These are phyloP conservation scores for Coelastrella sp. DNA, from an alignment of 139 green algal species.

Conservation along the genomic window DNA sequence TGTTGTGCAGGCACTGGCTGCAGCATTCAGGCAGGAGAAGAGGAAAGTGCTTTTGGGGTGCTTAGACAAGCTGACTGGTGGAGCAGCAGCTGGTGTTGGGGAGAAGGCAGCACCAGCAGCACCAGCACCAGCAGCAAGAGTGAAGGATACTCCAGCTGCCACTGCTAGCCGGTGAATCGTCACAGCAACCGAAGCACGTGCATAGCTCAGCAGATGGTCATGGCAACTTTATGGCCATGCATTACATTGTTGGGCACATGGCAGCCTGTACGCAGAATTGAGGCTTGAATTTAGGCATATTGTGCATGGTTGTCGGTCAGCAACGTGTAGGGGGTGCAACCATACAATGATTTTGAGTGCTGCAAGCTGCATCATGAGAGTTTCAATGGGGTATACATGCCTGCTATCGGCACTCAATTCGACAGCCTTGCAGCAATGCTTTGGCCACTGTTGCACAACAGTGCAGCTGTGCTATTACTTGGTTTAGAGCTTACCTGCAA, in stretches of 20 bases:
- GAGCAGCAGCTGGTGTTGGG: conserved; percentile 8
- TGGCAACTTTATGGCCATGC: background rate
- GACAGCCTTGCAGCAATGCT: background rate
- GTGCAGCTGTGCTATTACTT: background rate
- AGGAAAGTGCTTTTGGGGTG: conserved; percentile 9
- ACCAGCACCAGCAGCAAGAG: background rate
- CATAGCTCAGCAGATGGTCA: background rate
- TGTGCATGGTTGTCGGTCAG: background rate
- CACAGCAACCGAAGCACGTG: background rate
- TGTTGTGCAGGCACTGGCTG: conserved; percentile 34
- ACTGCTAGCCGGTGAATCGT: background rate
- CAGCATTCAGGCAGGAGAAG: conserved; percentile 40
- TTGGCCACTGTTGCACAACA: background rate
- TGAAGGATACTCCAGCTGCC: background rate
- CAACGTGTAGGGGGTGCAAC: no score
- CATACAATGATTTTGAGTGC: background rate
- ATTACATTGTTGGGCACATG: background rate
- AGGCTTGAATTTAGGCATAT: background rate
- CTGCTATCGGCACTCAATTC: background rate
- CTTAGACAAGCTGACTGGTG: conserved; percentile 42
- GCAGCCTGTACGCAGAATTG: background rate
- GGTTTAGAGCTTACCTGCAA: background rate
- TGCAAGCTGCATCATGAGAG: background rate
- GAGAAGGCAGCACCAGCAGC: background rate
- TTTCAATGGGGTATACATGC: background rate